A percentile compares a stretch with the other conserved stretches of the same genome.
These are phyloP conservation scores for Akanthomyces uredinophilus DNA, from an alignment of 2,329 filamentous ascomycete species.

Conservation along the genomic window DNA sequence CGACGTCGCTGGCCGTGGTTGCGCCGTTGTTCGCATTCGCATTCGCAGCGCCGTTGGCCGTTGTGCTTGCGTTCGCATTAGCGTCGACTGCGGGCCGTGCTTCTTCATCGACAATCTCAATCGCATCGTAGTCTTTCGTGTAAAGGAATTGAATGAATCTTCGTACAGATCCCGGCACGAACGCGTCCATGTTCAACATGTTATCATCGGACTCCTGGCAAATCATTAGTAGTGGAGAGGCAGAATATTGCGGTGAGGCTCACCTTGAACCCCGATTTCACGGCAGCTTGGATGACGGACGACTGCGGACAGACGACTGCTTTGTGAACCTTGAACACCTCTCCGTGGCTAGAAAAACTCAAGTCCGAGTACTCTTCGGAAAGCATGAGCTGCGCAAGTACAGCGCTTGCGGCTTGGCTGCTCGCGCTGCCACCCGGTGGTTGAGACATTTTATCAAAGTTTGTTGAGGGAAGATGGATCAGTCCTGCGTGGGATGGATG, in stretches of 20 bases:
- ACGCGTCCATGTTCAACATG: neutral
- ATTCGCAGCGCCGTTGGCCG: neutral
- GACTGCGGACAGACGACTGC: neutral
- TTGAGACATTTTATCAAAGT: neutral
- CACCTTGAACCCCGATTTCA: neutral
- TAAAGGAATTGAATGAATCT: neutral
- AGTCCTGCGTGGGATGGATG: too few species aligned
- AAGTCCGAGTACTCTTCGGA: neutral
- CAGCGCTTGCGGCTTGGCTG: neutral
- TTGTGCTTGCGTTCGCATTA: neutral
- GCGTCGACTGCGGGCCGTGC: neutral
- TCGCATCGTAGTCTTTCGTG: neutral
- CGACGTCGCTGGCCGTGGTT: neutral
- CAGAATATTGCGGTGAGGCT: neutral
- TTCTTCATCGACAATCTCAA: neutral
- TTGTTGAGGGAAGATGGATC: neutral
- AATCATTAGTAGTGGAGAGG: neutral
- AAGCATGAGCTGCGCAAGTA: neutral
- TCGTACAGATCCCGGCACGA: neutral
- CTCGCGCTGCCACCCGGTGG: too few species aligned
- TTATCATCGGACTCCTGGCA: neutral
- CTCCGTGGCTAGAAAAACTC: neutral
- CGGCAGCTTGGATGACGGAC: neutral
- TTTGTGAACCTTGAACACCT: constrained; percentile 13
- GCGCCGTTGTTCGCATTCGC: neutral